These are phyloP conservation scores for Triadica sebifera DNA, from an alignment of 345 rosid species.

Conservation along the genomic window DNA sequence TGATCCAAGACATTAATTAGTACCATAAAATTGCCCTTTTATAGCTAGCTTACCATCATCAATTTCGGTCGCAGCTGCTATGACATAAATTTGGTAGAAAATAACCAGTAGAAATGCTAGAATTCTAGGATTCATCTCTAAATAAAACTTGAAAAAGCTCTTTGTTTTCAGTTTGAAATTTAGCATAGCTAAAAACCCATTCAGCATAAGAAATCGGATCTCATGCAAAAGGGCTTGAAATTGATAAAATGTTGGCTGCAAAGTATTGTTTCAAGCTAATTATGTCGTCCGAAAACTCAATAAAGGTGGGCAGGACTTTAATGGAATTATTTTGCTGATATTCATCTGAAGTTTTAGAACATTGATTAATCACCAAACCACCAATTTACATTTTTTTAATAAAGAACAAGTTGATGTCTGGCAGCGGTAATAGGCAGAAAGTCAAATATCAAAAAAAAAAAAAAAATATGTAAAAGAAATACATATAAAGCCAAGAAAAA, in stretches of 20 bases:
- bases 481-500: not conserved
- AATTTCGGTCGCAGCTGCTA: constrained; percentile 25
- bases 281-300: not conserved
- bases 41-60: constrained; percentile 35
- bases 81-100: constrained; percentile 20
- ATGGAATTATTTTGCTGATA: not conserved
- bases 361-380: not conserved
- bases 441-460: not conserved
- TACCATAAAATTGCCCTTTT: too few species aligned
- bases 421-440: not conserved
- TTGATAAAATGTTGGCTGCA: not conserved
- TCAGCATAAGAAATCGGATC: not conserved
- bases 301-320: not conserved
- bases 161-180: not conserved
- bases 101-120: constrained; percentile 33
- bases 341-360: not conserved
- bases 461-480: not conserved
- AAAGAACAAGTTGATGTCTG: not conserved
- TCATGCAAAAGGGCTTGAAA: not conserved
- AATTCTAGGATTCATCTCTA: constrained; percentile 37
- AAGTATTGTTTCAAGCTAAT: not conserved
- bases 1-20: too few species aligned
- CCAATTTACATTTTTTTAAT: not conserved
- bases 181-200: not conserved
- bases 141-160: not conserved